These are phyloP conservation scores for Linum usitatissimum DNA, from an alignment of 345 rosid species.

Conservation along the genomic window DNA sequence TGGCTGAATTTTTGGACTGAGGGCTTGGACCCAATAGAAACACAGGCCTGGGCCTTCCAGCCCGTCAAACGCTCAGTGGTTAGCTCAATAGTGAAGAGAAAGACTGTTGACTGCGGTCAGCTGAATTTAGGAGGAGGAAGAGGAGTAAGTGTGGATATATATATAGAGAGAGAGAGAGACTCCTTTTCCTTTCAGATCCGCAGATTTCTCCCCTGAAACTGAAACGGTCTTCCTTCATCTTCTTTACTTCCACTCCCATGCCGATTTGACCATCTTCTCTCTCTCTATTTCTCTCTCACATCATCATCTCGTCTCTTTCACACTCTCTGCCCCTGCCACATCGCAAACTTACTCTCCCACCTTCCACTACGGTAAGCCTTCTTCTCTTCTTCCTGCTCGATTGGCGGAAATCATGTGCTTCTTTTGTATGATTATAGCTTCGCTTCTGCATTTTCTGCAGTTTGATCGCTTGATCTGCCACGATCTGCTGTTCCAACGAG, in stretches of 20 bases:
- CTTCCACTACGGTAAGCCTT: neutral
- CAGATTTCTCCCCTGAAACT: conserved; percentile 16
- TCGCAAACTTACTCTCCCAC: neutral
- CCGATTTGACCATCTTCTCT: conserved; percentile 8
- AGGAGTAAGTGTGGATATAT: too few species aligned
- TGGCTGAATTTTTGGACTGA: too few species aligned
- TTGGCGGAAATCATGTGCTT: neutral
- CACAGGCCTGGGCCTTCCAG: too few species aligned
- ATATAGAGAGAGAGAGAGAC: neutral
- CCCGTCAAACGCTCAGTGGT: too few species aligned
- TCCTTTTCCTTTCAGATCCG: conserved; percentile 29
- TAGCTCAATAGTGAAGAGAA: too few species aligned
- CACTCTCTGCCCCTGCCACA: neutral
- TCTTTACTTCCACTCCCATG: conserved; percentile 6
- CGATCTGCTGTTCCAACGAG: conserved; percentile 7
- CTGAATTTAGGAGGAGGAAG: too few species aligned
- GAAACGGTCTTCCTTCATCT: neutral
- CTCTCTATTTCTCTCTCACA: neutral
- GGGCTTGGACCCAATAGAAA: too few species aligned
- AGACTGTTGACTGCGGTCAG: too few species aligned
- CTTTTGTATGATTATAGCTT: conserved; percentile 3
- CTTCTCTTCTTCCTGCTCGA: neutral
- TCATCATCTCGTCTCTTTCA: neutral
- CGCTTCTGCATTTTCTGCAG: conserved; percentile 9
- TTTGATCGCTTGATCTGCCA: conserved; percentile 3